Conservation (phyloP, 2,329 filamentous ascomycete genomes). For the Colletotrichum sp. region DNA sequence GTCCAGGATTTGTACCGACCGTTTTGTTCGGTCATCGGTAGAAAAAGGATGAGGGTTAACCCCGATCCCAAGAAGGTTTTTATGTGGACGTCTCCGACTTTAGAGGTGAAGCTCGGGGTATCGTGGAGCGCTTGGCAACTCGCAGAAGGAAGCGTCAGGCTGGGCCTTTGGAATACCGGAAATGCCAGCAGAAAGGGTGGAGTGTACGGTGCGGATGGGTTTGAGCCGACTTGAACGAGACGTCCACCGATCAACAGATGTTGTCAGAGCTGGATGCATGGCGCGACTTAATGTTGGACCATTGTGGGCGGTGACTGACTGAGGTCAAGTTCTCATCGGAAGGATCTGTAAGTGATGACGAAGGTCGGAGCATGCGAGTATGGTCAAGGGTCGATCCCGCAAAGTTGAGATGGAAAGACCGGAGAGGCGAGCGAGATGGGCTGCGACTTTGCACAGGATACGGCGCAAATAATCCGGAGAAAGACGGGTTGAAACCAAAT, state of each 20-base stretch:
- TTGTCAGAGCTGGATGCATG: neutral
- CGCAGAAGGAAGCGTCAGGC: neutral
- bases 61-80: neutral
- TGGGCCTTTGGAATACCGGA: neutral
- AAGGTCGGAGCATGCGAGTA: neutral
- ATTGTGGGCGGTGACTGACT: neutral
- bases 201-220: neutral
- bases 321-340: neutral
- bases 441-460: neutral
- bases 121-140: neutral
- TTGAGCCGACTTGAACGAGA: neutral
- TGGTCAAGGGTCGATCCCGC: neutral
- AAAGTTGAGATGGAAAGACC: neutral
- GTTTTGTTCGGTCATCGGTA: neutral
- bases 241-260: neutral
- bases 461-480: neutral
- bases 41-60: neutral
- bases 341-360: neutral
- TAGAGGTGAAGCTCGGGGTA: neutral
- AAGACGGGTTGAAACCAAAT: neutral
- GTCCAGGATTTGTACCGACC: neutral
- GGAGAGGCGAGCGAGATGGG: neutral
- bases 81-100: neutral
- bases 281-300: neutral
- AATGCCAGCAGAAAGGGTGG: neutral